Base-by-base conservation (phyloP, 1,139 yeast genomes). In the Torulaspora pretoriensis region DNA sequence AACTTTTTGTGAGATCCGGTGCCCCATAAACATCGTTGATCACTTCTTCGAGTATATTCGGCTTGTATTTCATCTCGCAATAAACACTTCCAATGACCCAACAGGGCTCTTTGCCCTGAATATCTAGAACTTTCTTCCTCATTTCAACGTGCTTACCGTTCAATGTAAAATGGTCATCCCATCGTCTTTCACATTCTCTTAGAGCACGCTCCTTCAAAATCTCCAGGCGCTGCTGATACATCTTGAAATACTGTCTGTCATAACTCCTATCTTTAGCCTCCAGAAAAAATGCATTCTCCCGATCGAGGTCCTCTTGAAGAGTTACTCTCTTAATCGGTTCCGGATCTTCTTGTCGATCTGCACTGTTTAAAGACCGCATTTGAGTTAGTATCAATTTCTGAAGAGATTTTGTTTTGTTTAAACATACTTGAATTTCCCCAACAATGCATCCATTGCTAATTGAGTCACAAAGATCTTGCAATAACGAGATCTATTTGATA, bases 21-120 rank as follows among this genome's bases (percentile, higher is more conserved):
- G 63, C 61, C 1, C 79, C 78, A 58, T 64, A 72, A 2, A 64
- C 57, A 35, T 66, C 69, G 52, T 57, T 76, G 35, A 85, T 81
- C 12, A 90, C 92, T 53, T 92, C 97, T 40, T 80, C 78, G 45
- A 94, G 68, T 40, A 92, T 83, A 59, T 89, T 84, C 8, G 96
- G 88, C 61, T 92, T 92, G 60, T 80, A 79, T 59, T 79, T 81
- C 80, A 88, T 76, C 49, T 90, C 96, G 56, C 88, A 77, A 57
- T 84, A 89, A 0, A 90, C 73, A 0, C 97, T 87, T 2, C 98
- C 99, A 28, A 85, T 74, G n/a, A 88, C 82, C 95, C 95, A 92
- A 50, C 89, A 79, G 25, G 89, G 77, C 53, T 79, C 75, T 43
- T 83, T 80, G 37, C 80, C 78, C 24, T 73, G 71, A 5, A 90